These are phyloP conservation scores for Hypericum perforatum DNA, from an alignment of 345 rosid species.

Conservation along the genomic window DNA sequence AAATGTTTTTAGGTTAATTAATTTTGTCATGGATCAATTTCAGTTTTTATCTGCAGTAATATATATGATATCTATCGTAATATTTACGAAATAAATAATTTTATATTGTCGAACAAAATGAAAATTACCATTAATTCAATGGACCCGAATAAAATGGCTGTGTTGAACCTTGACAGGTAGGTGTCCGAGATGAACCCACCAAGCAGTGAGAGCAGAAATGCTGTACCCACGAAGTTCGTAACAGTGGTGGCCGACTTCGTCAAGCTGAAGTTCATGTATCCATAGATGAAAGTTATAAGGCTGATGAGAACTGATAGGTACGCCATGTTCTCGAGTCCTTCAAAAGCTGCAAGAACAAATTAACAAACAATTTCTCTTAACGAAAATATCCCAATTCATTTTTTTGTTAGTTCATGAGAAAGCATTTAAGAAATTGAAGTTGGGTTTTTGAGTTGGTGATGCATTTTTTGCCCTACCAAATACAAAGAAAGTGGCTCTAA, in stretches of 20 bases:
- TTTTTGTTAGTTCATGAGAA: too few relatives aligned
- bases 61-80: too few relatives aligned
- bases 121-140: conserved; percentile 40
- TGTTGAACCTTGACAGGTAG: conserved; percentile 48
- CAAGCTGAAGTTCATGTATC: conserved; percentile 57
- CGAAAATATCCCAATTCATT: too few relatives aligned
- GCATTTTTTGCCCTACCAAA: conserved; percentile 22
- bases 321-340: conserved; percentile 54
- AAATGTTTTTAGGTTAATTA: too few relatives aligned
- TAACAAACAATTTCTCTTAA: too few relatives aligned
- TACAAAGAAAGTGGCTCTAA: conserved; percentile 41
- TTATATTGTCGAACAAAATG: too few relatives aligned
- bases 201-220: conserved; percentile 40
- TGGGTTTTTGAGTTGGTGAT: too few relatives aligned
- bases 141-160: conserved; percentile 43
- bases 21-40: too few relatives aligned
- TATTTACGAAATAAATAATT: too few relatives aligned
- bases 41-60: too few relatives aligned
- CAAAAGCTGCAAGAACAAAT: conserved; percentile 27
- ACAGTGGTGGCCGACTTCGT: conserved; percentile 53
- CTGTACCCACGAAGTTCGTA: conserved; percentile 52
- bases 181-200: conserved; percentile 68
- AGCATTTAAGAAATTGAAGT: too few relatives aligned
- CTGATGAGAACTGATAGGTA: conserved; percentile 38
- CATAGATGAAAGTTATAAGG: conserved; percentile 43